Conservation (phyloP, 1,139 yeast genomes). For the Suhomyces anneliseae region DNA sequence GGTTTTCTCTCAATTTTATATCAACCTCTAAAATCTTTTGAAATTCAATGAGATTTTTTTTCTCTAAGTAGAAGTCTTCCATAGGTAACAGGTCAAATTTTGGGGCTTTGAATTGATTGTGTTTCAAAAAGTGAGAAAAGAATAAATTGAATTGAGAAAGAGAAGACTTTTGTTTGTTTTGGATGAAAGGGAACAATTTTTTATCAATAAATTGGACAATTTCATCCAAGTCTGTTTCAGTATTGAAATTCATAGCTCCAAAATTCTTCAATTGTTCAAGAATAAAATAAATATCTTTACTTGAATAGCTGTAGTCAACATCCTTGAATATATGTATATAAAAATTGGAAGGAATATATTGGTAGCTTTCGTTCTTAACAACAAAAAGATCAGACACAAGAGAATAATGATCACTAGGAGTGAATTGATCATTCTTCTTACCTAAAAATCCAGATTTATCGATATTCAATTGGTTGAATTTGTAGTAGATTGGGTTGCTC, state of each 20-base stretch:
- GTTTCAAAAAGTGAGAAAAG: not conserved
- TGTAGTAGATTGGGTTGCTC: slow-evolving; percentile 6
- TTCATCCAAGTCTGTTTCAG: not conserved
- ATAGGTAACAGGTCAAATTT: not conserved
- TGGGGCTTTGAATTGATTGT: not conserved
- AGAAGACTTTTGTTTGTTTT: not conserved
- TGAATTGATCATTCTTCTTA: too few species aligned
- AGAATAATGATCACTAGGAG: not conserved
- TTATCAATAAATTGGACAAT: slow-evolving; percentile 3
- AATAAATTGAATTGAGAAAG: not conserved
- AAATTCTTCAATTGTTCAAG: not conserved
- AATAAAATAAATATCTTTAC: slow-evolving; percentile 9
- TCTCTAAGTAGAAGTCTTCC: not conserved
- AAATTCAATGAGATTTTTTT: too few species aligned
- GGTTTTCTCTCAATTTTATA: not conserved
- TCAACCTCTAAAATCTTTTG: not conserved
- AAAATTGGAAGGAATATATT: not conserved
- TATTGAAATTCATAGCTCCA: not conserved
- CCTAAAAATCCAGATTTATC: slow-evolving; percentile 1
- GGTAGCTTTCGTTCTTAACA: slow-evolving; percentile 5
- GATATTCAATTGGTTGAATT: slow-evolving; percentile 4
- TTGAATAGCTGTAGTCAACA: slow-evolving; percentile 6
- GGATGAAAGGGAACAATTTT: slow-evolving; percentile 2
- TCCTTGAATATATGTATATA: slow-evolving; percentile 6
- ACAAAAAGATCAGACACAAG: slow-evolving; percentile 2